Base-by-base conservation (phyloP, 306 rosid genomes). In the Cyclanthera cordifolia region DNA sequence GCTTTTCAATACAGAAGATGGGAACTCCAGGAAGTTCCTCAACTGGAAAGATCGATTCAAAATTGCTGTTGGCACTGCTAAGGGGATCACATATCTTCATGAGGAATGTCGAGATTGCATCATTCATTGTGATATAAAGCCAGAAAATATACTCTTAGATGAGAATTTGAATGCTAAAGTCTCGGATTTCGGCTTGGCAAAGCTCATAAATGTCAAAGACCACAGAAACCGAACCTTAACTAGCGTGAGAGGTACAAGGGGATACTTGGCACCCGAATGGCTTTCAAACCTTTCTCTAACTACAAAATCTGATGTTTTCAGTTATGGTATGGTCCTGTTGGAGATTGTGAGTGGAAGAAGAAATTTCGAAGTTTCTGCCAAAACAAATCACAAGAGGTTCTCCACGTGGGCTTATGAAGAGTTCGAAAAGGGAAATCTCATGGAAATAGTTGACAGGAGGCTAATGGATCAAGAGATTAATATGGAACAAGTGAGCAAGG, bases 261-360 rank as follows among this genome's bases (percentile, higher is more conserved):
- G 95, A 32, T 90, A 90, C 48, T 74, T 90, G 71, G 95, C 90
- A 53, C 97, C 97, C 0, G 95, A 90, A 63, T 90, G 97, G 97
- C 80, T 86, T 17, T 90, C 90, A 15, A 88, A 90, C 83, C 83
- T 85, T 74, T 88, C 89, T 0, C 67, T 86, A 74, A 88, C 95
- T 72, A 77, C 89, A 2, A 83, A 86, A 69, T 86, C 97, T 2
- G 95, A 90, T 71, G 73, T 88, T 21, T 90, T 83, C 69, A 79
- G 93, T 54, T 88, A 75, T 12, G 97, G 97, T 27, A 86, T 90
- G 97, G 95, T 88, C 75, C 72, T 90, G 70, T 54, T 90, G 66
- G 97, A 90, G 88, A 79, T 85, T 14, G 84, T 90, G 73, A 83
- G 95, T 55, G 97, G 97, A 63, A 79, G 78, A 76, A 84, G 97